Base-by-base conservation (phyloP, 2,329 filamentous ascomycete species). In the Davidsoniella australis region DNA sequence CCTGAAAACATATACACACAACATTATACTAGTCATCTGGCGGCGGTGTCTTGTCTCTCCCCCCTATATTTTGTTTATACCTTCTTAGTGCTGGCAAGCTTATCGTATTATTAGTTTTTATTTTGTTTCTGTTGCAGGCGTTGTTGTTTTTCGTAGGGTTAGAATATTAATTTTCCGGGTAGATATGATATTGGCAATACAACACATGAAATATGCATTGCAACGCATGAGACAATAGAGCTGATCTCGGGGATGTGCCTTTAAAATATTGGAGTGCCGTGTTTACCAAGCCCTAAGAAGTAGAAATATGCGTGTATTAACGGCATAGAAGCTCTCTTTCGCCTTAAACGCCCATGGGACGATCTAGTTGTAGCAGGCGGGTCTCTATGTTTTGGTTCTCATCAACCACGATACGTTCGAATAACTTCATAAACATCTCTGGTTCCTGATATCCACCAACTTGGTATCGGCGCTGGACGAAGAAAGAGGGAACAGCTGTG, bases 401-500 rank as follows among this genome's bases (percentile, higher is more conserved):
- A 54, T 47, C 54, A 2, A 38, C 52, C 38, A 56, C 50, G 16
- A 82, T 67, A 58, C 71, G 67, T 55, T 79, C 72, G 63, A 89
- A 87, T 37, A 82, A 61, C 54, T 73, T 68, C 57, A 80, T 64
- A 60, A 87, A 85, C 0, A 78, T 70, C 41, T 69, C 68, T 2
- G 74, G 68, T 52, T 80, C 75, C 66, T 88, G 81, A 49, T 79
- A 82, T 1, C 85, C 85, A 7, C 79, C 77, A 16, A 89, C 68
- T 55, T 78, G 72, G 62, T 76, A 86, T 57, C 68, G 67, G 1
- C 71, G 75, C 58, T 86, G 80, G 46, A 89, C 71, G 2, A 77
- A 78, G 57, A 85, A 85, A 56, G 81, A 78, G 14, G 84, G 83
- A 56, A 88, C 82, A 0, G 82, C 83, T 50, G 68, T 69, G 48